Percentiles rank a stretch among this genome's conserved stretches.
Evolutionary conservation across 2,329 filamentous ascomycete species (phyloP).

Genomic region (Penicillium sp.): DNA sequence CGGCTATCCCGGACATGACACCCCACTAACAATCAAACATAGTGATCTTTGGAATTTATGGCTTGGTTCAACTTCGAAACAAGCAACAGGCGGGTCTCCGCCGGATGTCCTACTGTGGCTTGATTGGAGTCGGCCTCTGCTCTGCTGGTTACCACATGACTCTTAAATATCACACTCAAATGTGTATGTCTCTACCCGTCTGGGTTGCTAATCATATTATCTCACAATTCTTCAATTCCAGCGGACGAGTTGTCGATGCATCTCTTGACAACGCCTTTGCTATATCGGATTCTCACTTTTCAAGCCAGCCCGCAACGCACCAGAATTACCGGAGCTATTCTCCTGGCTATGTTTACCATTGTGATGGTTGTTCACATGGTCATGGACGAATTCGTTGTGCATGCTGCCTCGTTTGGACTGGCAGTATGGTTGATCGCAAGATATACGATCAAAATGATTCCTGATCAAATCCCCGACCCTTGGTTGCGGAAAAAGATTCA

Average conservation of each 20-base stretch:
- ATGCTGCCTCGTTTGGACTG: slow-evolving; percentile 38
- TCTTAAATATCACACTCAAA: slow-evolving; percentile 34
- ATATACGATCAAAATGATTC: slow-evolving; percentile 31
- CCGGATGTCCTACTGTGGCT: slow-evolving; percentile 38
- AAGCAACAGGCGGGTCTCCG: slow-evolving; percentile 26
- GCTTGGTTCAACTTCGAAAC: slow-evolving; percentile 28
- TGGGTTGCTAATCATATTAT: background rate
- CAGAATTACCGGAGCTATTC: slow-evolving; percentile 19
- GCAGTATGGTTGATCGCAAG: slow-evolving; percentile 38
- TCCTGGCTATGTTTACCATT: slow-evolving; percentile 22
- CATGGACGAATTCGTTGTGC: slow-evolving; percentile 46
- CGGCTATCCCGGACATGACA: background rate
- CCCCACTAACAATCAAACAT: background rate
- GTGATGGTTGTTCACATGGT: slow-evolving; percentile 46
- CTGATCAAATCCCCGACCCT: slow-evolving; percentile 32
- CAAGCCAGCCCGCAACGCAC: slow-evolving; percentile 25
- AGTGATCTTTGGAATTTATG: slow-evolving; percentile 44
- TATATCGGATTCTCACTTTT: slow-evolving; percentile 44
- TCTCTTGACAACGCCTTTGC: slow-evolving; percentile 43
- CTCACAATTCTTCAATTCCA: slow-evolving; percentile 1
- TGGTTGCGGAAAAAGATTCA: slow-evolving; percentile 19
- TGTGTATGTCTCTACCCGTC: slow-evolving; percentile 23
- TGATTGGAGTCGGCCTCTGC: slow-evolving; percentile 37
- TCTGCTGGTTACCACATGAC: slow-evolving; percentile 33
- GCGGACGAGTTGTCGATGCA: slow-evolving; percentile 48